Conservation (phyloP, 2,329 filamentous ascomycete genomes). For the Colletotrichum liaoningense region DNA sequence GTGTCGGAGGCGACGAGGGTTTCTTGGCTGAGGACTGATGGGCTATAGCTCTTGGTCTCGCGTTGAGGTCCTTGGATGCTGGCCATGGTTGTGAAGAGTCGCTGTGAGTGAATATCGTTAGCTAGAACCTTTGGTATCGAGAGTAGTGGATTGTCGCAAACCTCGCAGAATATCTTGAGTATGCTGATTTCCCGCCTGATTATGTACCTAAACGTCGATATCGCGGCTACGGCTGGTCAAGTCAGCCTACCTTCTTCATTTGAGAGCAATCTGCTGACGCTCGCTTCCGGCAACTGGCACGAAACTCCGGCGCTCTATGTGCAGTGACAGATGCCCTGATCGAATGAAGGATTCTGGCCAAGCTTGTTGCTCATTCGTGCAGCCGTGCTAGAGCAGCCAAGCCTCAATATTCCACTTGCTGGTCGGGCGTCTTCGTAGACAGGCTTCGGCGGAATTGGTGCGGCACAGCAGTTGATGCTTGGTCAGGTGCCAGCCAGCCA, state of each 20-base stretch:
- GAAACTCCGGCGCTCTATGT: not conserved
- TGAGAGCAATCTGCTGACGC: not conserved
- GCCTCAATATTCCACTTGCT: not conserved
- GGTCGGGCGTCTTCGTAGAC: not conserved
- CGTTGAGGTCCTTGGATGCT: not conserved
- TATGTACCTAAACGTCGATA: not conserved
- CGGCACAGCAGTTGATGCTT: not conserved
- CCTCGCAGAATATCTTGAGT: not conserved
- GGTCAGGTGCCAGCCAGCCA: not conserved
- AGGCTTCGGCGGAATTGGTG: not conserved
- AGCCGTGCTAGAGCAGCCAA: not conserved
- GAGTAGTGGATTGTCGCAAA: not conserved
- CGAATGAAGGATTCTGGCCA: not conserved
- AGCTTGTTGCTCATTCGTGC: not conserved
- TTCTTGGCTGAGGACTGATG: constrained; percentile 29
- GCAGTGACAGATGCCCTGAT: not conserved
- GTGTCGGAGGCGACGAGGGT: constrained; percentile 25
- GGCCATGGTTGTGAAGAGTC: not conserved
- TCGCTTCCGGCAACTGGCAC: not conserved
- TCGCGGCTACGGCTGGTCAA: not conserved
- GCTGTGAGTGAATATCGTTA: not conserved
- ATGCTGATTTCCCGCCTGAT: no score
- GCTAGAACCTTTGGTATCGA: not conserved
- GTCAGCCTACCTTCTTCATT: not conserved
- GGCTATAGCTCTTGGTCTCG: not conserved